Conservation (phyloP, 305 asterid species). For the Stenogyne calaminthoides region DNA sequence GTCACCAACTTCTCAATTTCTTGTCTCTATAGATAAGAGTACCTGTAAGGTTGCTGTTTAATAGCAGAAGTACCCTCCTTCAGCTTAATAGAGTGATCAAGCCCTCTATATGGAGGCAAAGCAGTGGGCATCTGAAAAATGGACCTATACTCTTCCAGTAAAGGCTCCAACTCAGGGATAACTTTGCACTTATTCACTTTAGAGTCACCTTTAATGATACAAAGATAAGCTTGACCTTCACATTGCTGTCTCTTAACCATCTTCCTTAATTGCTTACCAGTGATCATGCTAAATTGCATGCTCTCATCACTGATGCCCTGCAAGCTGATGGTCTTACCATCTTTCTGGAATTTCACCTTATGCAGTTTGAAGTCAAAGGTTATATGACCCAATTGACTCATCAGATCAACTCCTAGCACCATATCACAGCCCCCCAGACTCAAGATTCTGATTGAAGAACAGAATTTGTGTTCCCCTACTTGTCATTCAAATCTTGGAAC, state of each 20-base stretch:
- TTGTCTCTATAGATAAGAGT: background rate
- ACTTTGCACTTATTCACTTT: background rate
- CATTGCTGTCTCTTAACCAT: background rate
- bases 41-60: background rate
- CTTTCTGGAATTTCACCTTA: too few species aligned
- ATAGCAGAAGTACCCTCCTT: too few species aligned
- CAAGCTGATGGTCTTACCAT: too few species aligned
- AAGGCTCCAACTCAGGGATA: background rate
- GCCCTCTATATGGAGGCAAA: background rate
- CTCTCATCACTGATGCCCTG: too few species aligned
- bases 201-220: too few species aligned
- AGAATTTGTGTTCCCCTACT: background rate
- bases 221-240: background rate
- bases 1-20: background rate
- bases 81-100: too few species aligned
- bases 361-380: background rate
- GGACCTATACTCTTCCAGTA: too few species aligned
- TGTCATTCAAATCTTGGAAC: background rate
- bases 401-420: background rate
- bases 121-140: background rate
- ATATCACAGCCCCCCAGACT: background rate
- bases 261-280: too few species aligned
- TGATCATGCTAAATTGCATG: too few species aligned
- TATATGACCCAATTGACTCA: background rate
- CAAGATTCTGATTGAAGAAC: background rate